These are phyloP conservation scores for Vitis amurensis DNA, from an alignment of 164 flowering plant species.

Conservation along the genomic window DNA sequence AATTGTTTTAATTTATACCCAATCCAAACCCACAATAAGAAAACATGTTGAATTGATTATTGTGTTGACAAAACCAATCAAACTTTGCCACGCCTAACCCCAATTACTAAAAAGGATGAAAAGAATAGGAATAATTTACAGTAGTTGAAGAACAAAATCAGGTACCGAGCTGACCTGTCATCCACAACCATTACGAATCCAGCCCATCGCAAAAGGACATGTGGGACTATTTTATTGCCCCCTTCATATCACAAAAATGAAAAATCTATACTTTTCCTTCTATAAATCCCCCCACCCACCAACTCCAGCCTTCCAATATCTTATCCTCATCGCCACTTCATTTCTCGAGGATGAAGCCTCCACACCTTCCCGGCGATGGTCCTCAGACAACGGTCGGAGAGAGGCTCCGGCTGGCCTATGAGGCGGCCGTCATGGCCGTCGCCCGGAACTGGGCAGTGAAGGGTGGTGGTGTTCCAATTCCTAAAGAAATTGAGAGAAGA, in stretches of 20 bases:
- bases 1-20: too few species aligned
- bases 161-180: slow-evolving; percentile 7
- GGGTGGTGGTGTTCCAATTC: not conserved
- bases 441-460: slow-evolving; percentile 1
- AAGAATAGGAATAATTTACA: too few species aligned
- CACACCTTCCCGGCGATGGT: slow-evolving; percentile 25
- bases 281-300: slow-evolving; percentile 18
- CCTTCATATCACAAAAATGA: not conserved
- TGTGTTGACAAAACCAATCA: too few species aligned
- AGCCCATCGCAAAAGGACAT: slow-evolving; percentile 19
- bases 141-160: too few species aligned
- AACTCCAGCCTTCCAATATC: slow-evolving; percentile 12
- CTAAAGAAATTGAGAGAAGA: slow-evolving; percentile 33
- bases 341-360: slow-evolving; percentile 32
- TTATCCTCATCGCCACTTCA: not conserved
- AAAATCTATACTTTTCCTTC: not conserved
- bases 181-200: slow-evolving; percentile 17
- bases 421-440: slow-evolving; percentile 16
- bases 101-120: too few species aligned
- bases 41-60: too few species aligned
- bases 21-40: too few species aligned
- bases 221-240: slow-evolving; percentile 8
- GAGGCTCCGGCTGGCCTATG: slow-evolving; percentile 31
- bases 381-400: slow-evolving; percentile 30
- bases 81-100: too few species aligned